Base-by-base conservation (phyloP, 768 basidiomycete species). In the Xerocomellus amylosporus region DNA sequence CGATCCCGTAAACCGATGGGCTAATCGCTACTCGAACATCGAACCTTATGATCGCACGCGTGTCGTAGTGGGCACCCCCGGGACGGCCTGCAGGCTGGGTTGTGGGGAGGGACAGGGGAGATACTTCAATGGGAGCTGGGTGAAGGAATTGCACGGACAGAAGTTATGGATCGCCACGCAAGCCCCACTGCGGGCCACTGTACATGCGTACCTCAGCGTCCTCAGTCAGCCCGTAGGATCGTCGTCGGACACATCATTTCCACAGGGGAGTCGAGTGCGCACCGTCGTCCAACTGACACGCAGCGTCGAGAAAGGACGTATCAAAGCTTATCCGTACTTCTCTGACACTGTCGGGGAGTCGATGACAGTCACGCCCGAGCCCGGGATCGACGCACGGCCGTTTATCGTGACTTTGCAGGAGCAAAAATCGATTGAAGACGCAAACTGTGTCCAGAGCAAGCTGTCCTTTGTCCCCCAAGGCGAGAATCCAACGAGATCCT, bases 81-180 rank as follows among this genome's bases (percentile, higher is more conserved):
- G 49, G 17, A 37, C 41, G 19, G 51, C 56, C 10, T 63, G 47
- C 45, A 24, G 24, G 24, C 33, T 61, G 22, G 58, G 61, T 19
- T 61, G 58, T 52, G 61, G 65, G 4, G 63, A 65, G 36, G 69
- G 58, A 28, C 45, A 64, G 0, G 79, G 79, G 13, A 72, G 80
- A 45, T 95, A 94, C 68, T 66, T 95, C 34, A 93, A 95, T 62
- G 93, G 87, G 14, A 90, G 81, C 63, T 93, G 91, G 87, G 85
- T 93, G n/a, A 75, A 79, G 42, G 93, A 94, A 65, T 71, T 77
- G 26, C 79, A 74, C 46, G 88, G 92, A 8, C 78, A 78, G 31
- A 88, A 84, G 63, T 85, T 82, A 82, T 92, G 90, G 88, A 88
- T 94, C 54, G 90, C 90, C 3, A 80, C 89, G 0, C 92, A 94